Percentiles rank a stretch among this genome's conserved stretches.
Conservation (phyloP, 257 asterid genomes). For the Forsythia viridissima region DNA sequence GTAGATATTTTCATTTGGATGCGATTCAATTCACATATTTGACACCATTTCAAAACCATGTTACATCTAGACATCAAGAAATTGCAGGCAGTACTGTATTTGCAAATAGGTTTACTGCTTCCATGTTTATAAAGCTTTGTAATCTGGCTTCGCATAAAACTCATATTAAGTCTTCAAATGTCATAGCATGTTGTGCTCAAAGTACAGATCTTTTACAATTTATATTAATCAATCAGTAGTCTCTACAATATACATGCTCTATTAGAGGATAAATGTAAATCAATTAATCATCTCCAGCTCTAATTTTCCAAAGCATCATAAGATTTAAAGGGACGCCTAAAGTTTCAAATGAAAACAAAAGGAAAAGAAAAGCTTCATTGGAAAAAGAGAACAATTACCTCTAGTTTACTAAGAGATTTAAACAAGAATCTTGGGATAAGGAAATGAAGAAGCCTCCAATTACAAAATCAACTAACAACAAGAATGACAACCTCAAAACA, state of each 20-base stretch:
- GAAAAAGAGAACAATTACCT: neutral
- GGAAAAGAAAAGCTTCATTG: neutral
- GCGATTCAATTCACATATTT: neutral
- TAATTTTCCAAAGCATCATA: neutral
- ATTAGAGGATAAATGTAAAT: slow-evolving; percentile 1
- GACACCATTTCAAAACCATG: neutral
- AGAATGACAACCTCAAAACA: slow-evolving; percentile 18
- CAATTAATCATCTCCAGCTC: neutral
- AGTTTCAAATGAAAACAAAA: neutral
- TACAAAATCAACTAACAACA: slow-evolving; percentile 14
- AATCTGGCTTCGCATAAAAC: neutral
- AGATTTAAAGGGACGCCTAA: neutral
- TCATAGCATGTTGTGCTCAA: neutral
- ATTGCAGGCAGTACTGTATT: neutral
- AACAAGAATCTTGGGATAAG: neutral
- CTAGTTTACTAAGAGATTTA: neutral
- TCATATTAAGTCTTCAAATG: neutral
- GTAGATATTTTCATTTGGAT: neutral
- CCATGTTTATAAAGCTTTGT: neutral
- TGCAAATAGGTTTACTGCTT: slow-evolving; percentile 2
- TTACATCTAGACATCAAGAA: slow-evolving; percentile 10
- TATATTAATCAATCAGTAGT: neutral
- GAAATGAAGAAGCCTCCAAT: slow-evolving; percentile 13
- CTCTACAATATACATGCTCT: neutral
- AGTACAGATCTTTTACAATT: neutral